Conservation (phyloP, 2,329 filamentous ascomycete species). For the Didymellaceae sp. region DNA sequence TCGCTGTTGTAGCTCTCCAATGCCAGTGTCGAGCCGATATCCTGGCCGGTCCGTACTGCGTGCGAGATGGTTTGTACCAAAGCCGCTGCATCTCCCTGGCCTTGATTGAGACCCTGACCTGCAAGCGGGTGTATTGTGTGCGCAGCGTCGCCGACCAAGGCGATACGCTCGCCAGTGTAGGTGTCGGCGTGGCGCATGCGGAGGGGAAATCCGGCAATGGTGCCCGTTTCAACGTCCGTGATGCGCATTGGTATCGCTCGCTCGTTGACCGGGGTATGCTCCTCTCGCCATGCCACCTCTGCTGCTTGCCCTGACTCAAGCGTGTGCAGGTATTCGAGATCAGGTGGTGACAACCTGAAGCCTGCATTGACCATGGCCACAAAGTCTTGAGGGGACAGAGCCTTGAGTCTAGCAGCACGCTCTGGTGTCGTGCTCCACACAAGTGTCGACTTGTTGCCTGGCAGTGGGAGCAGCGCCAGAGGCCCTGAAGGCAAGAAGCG, state of each 20-base stretch:
- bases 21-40: constrained; percentile 79
- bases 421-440: constrained; percentile 93
- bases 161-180: constrained; percentile 88
- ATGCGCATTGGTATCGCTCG: constrained; percentile 68
- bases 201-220: constrained; percentile 87
- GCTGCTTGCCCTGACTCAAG: constrained; percentile 61
- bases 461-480: constrained; percentile 87
- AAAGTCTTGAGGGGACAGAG: constrained; percentile 75
- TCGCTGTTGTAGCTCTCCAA: constrained; percentile 83
- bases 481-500: constrained; percentile 92
- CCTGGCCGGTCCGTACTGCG: constrained; percentile 82
- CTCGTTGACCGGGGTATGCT: constrained; percentile 66
- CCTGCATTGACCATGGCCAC: constrained; percentile 90
- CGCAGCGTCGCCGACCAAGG: constrained; percentile 90
- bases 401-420: constrained; percentile 80
- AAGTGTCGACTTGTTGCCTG: constrained; percentile 80
- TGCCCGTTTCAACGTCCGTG: constrained; percentile 75
- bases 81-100: constrained; percentile 84
- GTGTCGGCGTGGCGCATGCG: constrained; percentile 92
- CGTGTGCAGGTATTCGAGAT: constrained; percentile 83
- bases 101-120: constrained; percentile 93
- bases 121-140: constrained; percentile 95
- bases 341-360: constrained; percentile 79
- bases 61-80: constrained; percentile 76
- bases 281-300: constrained; percentile 84